Evolutionary conservation across 2,329 filamentous ascomycete species (phyloP).

Genomic region (Xylariaceae sp.): DNA sequence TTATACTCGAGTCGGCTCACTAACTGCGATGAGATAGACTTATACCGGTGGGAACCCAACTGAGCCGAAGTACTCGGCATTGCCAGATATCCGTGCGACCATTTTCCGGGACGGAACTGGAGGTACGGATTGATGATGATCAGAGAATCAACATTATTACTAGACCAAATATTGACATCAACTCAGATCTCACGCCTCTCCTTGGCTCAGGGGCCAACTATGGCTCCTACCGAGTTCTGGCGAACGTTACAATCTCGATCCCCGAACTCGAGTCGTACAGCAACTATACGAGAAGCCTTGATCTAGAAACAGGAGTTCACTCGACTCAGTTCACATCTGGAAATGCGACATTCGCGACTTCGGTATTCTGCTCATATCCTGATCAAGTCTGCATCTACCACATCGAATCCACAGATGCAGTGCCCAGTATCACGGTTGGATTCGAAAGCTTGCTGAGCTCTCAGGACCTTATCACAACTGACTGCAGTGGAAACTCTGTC

Average conservation of each 20-base stretch:
- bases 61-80: slow-evolving; percentile 30
- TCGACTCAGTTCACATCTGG: slow-evolving; percentile 31
- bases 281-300: slow-evolving; percentile 30
- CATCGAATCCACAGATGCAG: slow-evolving; percentile 17
- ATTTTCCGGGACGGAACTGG: slow-evolving; percentile 47
- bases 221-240: slow-evolving; percentile 43
- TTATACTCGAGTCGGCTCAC: background rate
- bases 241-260: slow-evolving; percentile 41
- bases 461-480: slow-evolving; percentile 7
- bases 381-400: slow-evolving; percentile 34
- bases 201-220: slow-evolving; percentile 31
- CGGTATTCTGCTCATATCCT: slow-evolving; percentile 42
- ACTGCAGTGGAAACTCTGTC: slow-evolving; percentile 1
- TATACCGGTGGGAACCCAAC: slow-evolving; percentile 45
- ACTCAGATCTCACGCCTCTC: slow-evolving; percentile 10
- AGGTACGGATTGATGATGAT: slow-evolving; percentile 26
- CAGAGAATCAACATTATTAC: background rate
- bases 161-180: background rate
- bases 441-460: slow-evolving; percentile 38
- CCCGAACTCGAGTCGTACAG: slow-evolving; percentile 27
- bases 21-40: slow-evolving; percentile 1
- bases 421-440: slow-evolving; percentile 39
- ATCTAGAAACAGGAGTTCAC: slow-evolving; percentile 40
- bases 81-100: slow-evolving; percentile 40
- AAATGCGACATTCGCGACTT: slow-evolving; percentile 31